These are phyloP conservation scores for Cyclotella cryptica DNA, from an alignment of 108 stramenopile species.

Conservation along the genomic window DNA sequence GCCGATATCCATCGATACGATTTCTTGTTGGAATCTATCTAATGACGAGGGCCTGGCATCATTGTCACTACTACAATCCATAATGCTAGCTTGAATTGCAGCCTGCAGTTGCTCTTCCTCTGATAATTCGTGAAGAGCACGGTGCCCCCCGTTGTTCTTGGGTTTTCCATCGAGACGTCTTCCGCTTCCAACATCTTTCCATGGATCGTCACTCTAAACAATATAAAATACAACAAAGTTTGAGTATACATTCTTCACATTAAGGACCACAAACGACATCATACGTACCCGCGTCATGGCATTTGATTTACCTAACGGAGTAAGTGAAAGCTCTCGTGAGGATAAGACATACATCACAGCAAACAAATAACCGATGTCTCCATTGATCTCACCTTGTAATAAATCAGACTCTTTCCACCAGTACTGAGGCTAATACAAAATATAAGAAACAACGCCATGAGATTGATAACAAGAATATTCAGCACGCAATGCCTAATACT, in stretches of 20 bases:
- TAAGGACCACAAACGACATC: not conserved
- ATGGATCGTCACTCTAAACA: conserved; percentile 59
- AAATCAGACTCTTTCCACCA: conserved; percentile 86
- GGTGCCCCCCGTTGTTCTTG: conserved; percentile 7
- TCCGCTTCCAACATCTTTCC: conserved; percentile 78
- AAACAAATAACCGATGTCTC: not conserved
- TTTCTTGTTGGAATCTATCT: conserved; percentile 2
- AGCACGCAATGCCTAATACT: not conserved
- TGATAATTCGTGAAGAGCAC: conserved; percentile 55
- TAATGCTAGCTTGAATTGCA: conserved; percentile 74
- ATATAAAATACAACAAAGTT: not conserved
- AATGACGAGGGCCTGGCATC: not conserved
- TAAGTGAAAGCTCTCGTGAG: not conserved
- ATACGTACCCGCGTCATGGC: conserved; percentile 47
- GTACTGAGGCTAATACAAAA: conserved; percentile 50
- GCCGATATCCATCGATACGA: conserved; percentile 59
- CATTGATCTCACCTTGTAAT: conserved; percentile 49
- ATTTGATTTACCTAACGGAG: conserved; percentile 40
- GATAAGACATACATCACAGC: not conserved
- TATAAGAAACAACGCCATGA: not conserved
- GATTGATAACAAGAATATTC: not conserved
- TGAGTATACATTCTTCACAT: not conserved
- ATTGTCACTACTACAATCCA: conserved; percentile 6
- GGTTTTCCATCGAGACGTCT: conserved; percentile 79
- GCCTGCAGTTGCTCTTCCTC: conserved; percentile 87